phyloP scores from a whole-genome alignment of 306 rosid species.

The Inga laurina region DNA sequence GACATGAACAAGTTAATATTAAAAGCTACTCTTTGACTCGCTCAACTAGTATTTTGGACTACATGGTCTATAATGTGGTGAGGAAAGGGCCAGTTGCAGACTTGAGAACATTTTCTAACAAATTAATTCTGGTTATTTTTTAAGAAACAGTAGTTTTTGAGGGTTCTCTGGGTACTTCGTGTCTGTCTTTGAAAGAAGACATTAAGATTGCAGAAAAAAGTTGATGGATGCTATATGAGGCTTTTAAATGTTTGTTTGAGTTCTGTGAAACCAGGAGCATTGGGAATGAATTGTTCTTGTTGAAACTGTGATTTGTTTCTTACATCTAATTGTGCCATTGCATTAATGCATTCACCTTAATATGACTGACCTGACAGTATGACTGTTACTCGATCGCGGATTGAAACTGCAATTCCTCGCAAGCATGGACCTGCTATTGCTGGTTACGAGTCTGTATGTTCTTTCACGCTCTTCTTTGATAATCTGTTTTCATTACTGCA shows the following conservation, averaged over 20 bases:
- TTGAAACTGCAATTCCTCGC: slow-evolving; percentile 96
- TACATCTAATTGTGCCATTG: slow-evolving; percentile 8
- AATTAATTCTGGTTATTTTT: neutral
- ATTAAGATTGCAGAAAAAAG: neutral
- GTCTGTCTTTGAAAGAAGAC: neutral
- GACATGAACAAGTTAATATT: neutral
- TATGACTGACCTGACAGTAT: slow-evolving; percentile 55
- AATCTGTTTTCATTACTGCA: slow-evolving; percentile 5
- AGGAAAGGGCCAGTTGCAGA: neutral
- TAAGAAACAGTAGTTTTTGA: neutral
- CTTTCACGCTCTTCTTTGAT: slow-evolving; percentile 10
- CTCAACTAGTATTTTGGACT: neutral
- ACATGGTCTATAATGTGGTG: neutral
- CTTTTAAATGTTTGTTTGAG: slow-evolving; percentile 24
- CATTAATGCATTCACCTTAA: slow-evolving; percentile 27
- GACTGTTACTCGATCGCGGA: slow-evolving; percentile 85
- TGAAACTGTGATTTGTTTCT: slow-evolving; percentile 25
- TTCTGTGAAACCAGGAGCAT: slow-evolving; percentile 10
- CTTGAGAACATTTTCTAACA: neutral
- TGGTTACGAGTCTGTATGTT: slow-evolving; percentile 87
- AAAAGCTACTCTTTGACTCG: neutral
- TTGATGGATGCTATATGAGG: slow-evolving; percentile 6
- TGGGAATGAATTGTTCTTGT: slow-evolving; percentile 11
- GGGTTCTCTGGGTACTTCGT: neutral
- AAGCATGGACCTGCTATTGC: slow-evolving; percentile 96